These are phyloP conservation scores for Kazachstania africana DNA, from an alignment of 805 yeast genomes.

Conservation along the genomic window DNA sequence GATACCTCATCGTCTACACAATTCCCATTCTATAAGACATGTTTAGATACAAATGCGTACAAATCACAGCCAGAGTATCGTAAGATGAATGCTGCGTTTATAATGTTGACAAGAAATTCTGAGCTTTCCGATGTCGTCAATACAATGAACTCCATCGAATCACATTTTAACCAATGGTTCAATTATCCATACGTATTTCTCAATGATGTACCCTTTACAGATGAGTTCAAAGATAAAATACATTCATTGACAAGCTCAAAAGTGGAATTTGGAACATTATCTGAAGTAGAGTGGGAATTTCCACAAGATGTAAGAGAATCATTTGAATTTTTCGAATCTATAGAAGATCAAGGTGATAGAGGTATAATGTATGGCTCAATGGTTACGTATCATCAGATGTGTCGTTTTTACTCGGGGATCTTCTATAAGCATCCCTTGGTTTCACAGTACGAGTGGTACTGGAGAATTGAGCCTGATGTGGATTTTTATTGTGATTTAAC, in stretches of 20 bases:
- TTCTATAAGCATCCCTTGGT: conserved; percentile 75
- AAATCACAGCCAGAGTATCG: conserved; percentile 13
- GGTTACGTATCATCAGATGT: conserved; percentile 86
- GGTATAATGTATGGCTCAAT: conserved; percentile 74
- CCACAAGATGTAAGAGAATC: conserved; percentile 20
- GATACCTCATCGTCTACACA: conserved; percentile 13
- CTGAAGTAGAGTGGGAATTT: conserved; percentile 57
- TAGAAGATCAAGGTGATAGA: conserved; percentile 57
- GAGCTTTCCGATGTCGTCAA: conserved; percentile 69
- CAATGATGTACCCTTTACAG: conserved; percentile 69
- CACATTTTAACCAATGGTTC: conserved; percentile 89
- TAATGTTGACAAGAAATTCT: conserved; percentile 69
- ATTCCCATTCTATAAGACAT: conserved; percentile 43
- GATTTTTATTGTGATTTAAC: conserved; percentile 83
- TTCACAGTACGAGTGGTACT: conserved; percentile 71
- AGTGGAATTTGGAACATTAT: conserved; percentile 62
- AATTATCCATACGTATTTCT: conserved; percentile 87
- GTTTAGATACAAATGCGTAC: conserved; percentile 33
- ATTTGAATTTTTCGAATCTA: conserved; percentile 1
- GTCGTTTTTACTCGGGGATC: conserved; percentile 75
- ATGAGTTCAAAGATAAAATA: conserved; percentile 48
- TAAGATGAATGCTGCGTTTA: conserved; percentile 73
- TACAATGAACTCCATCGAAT: conserved; percentile 65
- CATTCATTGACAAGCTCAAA: conserved; percentile 41
- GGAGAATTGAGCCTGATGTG: conserved; percentile 88